Base-by-base conservation (phyloP, 2,329 filamentous ascomycete species). In the Amauroascus verrucosus region DNA sequence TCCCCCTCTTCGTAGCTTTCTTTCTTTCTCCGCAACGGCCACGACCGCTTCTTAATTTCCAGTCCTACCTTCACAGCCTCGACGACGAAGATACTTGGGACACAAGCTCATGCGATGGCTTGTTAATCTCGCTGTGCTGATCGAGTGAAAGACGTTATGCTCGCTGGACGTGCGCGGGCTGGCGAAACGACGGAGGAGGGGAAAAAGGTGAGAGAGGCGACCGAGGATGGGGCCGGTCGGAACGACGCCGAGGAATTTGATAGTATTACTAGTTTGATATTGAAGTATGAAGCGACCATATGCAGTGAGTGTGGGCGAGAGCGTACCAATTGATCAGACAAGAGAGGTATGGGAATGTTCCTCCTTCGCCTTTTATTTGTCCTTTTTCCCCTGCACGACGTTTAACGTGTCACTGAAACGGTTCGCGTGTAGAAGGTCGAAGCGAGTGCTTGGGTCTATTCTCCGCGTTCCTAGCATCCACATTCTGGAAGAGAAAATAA, bases 231-330 rank as follows among this genome's bases (percentile, higher is more conserved):
- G n/a, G 11, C 33, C 14, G 33, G 33, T 37, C 20, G 30, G n/a
- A 7, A 8, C 26, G n/a, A 49, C 14, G 18, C 45, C 51, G 37
- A 7, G n/a, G n/a, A 2, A n/a, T 41, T 26, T 16, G 47, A 14
- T 14, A 30, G 20, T 22, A 46, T 28, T 35, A 37, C 32, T 5
- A 52, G 47, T 40, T 41, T 56, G 48, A 48, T 57, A 45, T 28
- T 54, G 47, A 56, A 54, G 37, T 57, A 54, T 52, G 52, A 52
- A 9, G n/a, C 48, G 43, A 5, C 52, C 48, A 16, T 57, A 45
- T 16, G 48, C 46, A 18, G 52, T 37, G 2, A 33, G 37, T 6
- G 20, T 49, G 20, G 44, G 54, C 3, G 52, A 52, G 35, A 33
- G 28, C 13, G 55, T 30, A 1, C 44, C 52, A 18, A 54, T 57